Evolutionary conservation across 140 eudicot genomes (phyloP).

Genomic region (Flaveria floridana): DNA sequence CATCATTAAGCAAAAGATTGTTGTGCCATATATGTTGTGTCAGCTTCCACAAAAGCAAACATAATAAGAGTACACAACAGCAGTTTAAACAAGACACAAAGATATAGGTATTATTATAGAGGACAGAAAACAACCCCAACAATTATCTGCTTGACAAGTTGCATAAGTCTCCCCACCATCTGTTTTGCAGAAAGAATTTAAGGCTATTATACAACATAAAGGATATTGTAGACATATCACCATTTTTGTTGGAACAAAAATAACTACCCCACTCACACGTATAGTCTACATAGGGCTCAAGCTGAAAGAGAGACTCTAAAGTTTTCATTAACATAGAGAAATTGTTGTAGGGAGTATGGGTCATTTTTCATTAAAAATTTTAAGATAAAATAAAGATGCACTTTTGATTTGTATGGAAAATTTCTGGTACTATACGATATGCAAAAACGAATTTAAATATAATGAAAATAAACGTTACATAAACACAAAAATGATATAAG

Average conservation of each 20-base stretch:
- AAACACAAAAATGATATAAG: too few relatives aligned
- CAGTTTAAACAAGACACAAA: conserved; percentile 25
- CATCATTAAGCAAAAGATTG: conserved; percentile 16
- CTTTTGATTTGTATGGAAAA: too few relatives aligned
- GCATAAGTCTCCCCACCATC: conserved; percentile 23
- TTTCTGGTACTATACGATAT: too few relatives aligned
- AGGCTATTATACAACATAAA: conserved; percentile 23
- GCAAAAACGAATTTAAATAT: too few relatives aligned
- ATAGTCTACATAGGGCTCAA: too few relatives aligned
- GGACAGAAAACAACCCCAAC: not conserved
- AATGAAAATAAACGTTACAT: too few relatives aligned
- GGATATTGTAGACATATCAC: conserved; percentile 5
- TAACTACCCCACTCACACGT: not conserved
- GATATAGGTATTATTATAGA: not conserved
- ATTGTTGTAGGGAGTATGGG: too few relatives aligned
- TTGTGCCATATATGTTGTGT: not conserved
- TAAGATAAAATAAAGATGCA: too few relatives aligned
- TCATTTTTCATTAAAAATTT: too few relatives aligned
- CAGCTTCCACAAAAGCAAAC: conserved; percentile 33
- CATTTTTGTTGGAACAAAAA: conserved; percentile 21
- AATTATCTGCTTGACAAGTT: conserved; percentile 15
- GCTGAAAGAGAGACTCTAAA: too few relatives aligned
- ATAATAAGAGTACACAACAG: conserved; percentile 21
- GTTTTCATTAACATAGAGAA: too few relatives aligned
- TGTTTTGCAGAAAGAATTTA: conserved; percentile 16